These are phyloP conservation scores for Globisporangium perplexum DNA, from an alignment of 352 stramenopile species.

Conservation along the genomic window DNA sequence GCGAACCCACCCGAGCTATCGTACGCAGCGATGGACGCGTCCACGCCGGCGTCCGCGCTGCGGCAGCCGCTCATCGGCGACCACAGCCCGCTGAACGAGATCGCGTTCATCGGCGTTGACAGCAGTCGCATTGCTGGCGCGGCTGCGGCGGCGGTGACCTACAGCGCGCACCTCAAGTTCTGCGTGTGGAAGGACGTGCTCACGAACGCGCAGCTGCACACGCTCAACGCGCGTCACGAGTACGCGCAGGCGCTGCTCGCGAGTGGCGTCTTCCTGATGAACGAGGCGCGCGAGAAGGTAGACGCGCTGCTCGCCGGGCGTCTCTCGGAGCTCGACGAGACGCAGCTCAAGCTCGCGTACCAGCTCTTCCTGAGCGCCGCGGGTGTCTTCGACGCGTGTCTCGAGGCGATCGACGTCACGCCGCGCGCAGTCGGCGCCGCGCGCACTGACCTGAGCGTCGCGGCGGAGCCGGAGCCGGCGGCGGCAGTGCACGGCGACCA, in stretches of 20 bases:
- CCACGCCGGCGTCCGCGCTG: conserved; percentile 16
- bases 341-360: conserved; percentile 65
- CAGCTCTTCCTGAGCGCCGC: conserved; percentile 55
- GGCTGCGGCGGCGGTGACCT: not conserved
- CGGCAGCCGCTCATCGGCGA: conserved; percentile 39
- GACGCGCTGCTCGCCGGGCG: conserved; percentile 31
- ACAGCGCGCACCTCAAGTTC: conserved; percentile 38
- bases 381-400: conserved; percentile 45
- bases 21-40: not conserved
- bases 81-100: conserved; percentile 9
- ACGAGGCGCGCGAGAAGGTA: conserved; percentile 33
- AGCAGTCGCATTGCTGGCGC: not conserved
- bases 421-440: conserved; percentile 26
- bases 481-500: not conserved
- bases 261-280: conserved; percentile 36
- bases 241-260: conserved; percentile 47
- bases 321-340: conserved; percentile 43
- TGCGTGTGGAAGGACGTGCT: conserved; percentile 55
- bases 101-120: not conserved
- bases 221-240: conserved; percentile 48
- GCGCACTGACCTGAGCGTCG: conserved; percentile 22
- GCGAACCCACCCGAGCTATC: conserved; percentile 7
- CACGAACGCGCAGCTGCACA: conserved; percentile 31
- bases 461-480: conserved; percentile 4
- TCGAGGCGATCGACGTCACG: conserved; percentile 29